Evolutionary conservation across 2,329 filamentous ascomycete genomes (phyloP), one percentile per base, ranked within the genome.

Genomic region (Arthroderma sp.): DNA sequence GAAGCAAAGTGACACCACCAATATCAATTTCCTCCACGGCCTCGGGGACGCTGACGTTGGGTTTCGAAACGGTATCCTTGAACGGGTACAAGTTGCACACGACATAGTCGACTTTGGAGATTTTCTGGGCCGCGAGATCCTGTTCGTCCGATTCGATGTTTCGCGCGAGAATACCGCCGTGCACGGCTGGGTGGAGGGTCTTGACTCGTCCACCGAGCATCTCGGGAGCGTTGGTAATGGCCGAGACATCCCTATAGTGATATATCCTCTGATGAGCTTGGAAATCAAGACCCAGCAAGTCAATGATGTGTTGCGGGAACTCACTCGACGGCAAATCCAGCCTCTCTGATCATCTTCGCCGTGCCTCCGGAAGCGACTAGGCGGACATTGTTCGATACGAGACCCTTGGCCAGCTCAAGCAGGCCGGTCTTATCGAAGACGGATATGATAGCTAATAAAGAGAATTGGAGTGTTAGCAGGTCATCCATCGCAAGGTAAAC

Each of bases 71-170:
- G 30, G 91, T 98, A 64, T 96, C 88, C 73, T 95, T 95, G 80
- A 98, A 98, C 8, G 91, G 91, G 68, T 98, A 96, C 45, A 98
- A 77, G 71, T 98, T 98, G 81, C 91, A 96, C 62, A 98, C 83
- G 56, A 94, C 86, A 57, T 82, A 94, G 75, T 94, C 86, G 48
- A 94, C 86, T 71, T 94, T 94, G 71, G 84, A 77, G 64, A 94
- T 94, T 68, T 87, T 91, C 70, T 94, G 86, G 65, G 91, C 84
- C 42, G 85, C 86, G 41, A 98, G 81, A 61, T 98, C 91, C 68
- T 94, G 93, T 70, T 96, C 86, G 67, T 98, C 91, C 9, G 88
- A 89, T 54, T 84, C 87, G 54, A 96, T 81, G 67, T 96, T 81
- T 53, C 91, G 85, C 49, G 91, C 91, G 50, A 98, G 81, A 56